phyloP scores from a whole-genome alignment of 2,329 filamentous ascomycete species.

The Sporothrix mexicana region DNA sequence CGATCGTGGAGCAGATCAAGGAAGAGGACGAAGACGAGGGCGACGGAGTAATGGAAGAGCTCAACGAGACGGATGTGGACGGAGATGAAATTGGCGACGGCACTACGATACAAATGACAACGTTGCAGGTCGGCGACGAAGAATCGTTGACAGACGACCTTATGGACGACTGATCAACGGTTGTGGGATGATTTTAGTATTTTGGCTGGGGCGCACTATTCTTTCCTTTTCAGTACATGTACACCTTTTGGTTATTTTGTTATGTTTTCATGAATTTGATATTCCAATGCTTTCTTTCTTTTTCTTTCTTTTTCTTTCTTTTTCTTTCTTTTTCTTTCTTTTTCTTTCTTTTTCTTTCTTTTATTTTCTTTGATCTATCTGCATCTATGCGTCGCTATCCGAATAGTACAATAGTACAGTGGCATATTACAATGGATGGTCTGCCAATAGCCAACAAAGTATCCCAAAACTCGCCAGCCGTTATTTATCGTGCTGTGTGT shows the following conservation, averaged over 20 bases:
- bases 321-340: constrained; percentile 16
- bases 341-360: constrained; percentile 16
- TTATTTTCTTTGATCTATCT: constrained; percentile 3
- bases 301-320: constrained; percentile 14
- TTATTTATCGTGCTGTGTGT: no score
- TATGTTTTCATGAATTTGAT: constrained; percentile 27
- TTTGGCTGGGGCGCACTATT: neutral
- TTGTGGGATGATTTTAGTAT: no score
- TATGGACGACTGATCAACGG: constrained; percentile 27
- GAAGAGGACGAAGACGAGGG: constrained; percentile 54
- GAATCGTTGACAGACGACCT: constrained; percentile 35
- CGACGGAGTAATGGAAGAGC: constrained; percentile 37
- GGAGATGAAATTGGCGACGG: constrained; percentile 46
- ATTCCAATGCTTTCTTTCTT: constrained; percentile 19
- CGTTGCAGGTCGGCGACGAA: constrained; percentile 29
- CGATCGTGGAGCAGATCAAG: constrained; percentile 54
- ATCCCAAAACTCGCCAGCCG: no score
- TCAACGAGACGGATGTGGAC: constrained; percentile 34
- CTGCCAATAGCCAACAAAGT: neutral
- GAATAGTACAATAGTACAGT: constrained; percentile 1
- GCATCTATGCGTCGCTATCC: neutral
- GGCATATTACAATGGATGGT: neutral
- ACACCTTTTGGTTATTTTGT: neutral
- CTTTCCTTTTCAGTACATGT: neutral
- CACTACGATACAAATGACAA: constrained; percentile 39